Conservation (phyloP, 2,329 filamentous ascomycete species). For the Epichloe hybrida region DNA sequence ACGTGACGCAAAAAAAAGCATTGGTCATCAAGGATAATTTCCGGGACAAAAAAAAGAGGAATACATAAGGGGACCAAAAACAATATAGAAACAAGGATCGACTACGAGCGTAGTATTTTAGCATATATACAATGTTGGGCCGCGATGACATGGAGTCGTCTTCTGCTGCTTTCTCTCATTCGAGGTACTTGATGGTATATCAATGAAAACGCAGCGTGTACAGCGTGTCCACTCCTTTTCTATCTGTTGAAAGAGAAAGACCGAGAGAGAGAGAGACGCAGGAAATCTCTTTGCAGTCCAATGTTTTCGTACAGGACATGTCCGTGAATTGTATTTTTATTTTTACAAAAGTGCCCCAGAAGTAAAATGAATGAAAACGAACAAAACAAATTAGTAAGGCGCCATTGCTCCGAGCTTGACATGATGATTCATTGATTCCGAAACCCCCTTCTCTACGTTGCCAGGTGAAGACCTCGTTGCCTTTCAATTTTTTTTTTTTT, state of each 20-base stretch:
- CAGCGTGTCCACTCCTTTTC: not conserved
- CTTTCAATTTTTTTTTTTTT: no score
- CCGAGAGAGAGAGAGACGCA: not conserved
- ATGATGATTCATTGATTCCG: not conserved
- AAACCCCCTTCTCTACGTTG: no score
- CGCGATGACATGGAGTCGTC: not conserved
- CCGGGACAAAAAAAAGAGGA: no score
- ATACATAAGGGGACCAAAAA: not conserved
- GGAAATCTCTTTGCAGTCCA: not conserved
- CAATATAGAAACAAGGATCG: not conserved
- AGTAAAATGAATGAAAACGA: not conserved
- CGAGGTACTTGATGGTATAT: not conserved
- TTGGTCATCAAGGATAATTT: not conserved
- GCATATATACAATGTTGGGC: not conserved
- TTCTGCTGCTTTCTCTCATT: not conserved
- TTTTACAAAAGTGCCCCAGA: not conserved
- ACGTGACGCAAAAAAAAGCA: not conserved
- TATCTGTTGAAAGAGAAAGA: not conserved
- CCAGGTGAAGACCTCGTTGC: no score
- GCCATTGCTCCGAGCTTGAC: not conserved
- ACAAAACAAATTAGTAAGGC: not conserved
- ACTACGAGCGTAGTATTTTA: not conserved
- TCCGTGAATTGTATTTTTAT: not conserved
- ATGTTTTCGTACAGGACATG: not conserved
- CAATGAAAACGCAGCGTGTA: not conserved